Evolutionary conservation across 2,329 filamentous ascomycete genomes (phyloP), one percentile per base, ranked within the genome.

Genomic region (Clarireedia paspali): DNA sequence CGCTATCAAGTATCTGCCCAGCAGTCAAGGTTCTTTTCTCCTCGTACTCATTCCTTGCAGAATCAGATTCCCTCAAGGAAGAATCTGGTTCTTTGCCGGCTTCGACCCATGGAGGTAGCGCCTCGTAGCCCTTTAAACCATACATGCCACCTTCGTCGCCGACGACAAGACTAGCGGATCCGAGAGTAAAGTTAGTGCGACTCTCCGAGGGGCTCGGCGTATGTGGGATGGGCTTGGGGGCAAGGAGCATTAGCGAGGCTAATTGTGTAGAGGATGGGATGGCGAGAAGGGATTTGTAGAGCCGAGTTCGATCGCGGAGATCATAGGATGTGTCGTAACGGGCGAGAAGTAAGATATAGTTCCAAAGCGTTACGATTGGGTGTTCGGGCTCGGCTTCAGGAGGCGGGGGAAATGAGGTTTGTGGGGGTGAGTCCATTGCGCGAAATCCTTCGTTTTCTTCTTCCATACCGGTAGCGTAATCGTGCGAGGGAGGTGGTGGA

Each of bases 321-420:
- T 97, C 91, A 71, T 95, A 99, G 0, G 91, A 96, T 0, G 86
- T 89, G 66, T 97, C 94, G 70, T 97, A 99, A 59, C 94, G 84
- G 34, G 89, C 89, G 1, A 99, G 81, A 1, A 92, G 80, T 27
- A 95, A 77, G 23, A 89, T 82, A 65, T 99, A 95, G 30, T 87
- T 82, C 85, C 91, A 99, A 1, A 99, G 76, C 2, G 84, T 78
- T 30, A 83, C 81, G 52, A 95, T 85, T 0, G 87, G 82, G 63
- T 96, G 85, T 5, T 79, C 74, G 61, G 61, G 57, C 42, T 69
- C 66, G 34, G 58, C 23, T 54, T 54, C 45, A 2, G 45, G 45
- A 39, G 58, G 56, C 49, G 59, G 53, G 48, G 60, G 55, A 44
- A 62, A 62, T 5, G 54, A 39, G 4, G 54, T 50, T n/a, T 65